Evolutionary conservation across 2,329 filamentous ascomycete genomes (phyloP).

Genomic region (Colletotrichum falcatum): DNA sequence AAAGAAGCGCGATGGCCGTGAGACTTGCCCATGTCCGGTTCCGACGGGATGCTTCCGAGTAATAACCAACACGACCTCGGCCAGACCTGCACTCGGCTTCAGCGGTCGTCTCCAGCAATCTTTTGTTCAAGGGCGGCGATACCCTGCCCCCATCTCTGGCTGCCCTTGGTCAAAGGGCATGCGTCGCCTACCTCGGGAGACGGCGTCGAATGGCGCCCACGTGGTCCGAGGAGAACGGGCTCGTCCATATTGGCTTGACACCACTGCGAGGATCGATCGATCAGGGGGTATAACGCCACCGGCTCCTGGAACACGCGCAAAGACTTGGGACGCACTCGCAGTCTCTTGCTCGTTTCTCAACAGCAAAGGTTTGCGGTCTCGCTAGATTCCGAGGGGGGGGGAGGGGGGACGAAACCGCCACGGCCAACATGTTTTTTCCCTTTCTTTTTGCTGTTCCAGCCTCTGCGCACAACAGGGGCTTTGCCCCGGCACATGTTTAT

Average conservation of each 20-base stretch:
- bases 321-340: too few species aligned
- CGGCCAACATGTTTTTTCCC: not conserved
- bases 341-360: not conserved
- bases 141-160: not conserved
- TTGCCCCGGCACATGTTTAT: too few species aligned
- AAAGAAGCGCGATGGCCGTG: not conserved
- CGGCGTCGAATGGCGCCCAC: not conserved
- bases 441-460: not conserved
- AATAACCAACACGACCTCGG: not conserved
- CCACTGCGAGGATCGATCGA: not conserved
- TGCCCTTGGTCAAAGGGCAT: not conserved
- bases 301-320: not conserved
- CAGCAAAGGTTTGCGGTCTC: not conserved
- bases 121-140: not conserved
- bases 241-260: not conserved
- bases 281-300: not conserved
- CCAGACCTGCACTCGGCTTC: not conserved
- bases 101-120: not conserved
- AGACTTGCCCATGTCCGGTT: not conserved
- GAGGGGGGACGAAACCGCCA: not conserved
- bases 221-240: not conserved
- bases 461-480: not conserved
- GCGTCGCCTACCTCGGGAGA: not conserved
- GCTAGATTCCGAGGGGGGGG: too few species aligned
- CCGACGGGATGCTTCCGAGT: not conserved